Conservation (phyloP, 805 yeast genomes). For the Candida pini region DNA sequence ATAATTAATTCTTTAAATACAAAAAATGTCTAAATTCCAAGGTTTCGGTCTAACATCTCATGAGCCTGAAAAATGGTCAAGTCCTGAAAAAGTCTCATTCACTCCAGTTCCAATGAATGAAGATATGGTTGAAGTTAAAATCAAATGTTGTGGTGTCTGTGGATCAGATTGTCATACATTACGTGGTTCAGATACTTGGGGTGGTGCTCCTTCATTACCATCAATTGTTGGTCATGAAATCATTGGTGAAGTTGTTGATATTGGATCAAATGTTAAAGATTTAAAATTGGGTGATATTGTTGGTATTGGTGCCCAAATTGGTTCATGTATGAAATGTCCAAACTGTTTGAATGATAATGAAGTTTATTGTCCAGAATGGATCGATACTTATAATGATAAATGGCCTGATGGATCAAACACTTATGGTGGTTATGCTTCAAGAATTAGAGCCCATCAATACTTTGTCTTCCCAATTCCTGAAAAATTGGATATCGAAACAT, state of each 20-base stretch:
- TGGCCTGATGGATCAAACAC: slow-evolving; percentile 33
- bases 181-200: slow-evolving; percentile 39
- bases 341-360: slow-evolving; percentile 36
- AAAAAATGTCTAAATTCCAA: slow-evolving; percentile 23
- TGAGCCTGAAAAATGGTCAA: slow-evolving; percentile 32
- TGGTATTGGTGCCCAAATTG: slow-evolving; percentile 41
- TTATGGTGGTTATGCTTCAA: slow-evolving; percentile 43
- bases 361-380: slow-evolving; percentile 38
- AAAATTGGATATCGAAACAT: slow-evolving; percentile 33
- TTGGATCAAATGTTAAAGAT: slow-evolving; percentile 30
- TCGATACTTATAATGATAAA: slow-evolving; percentile 36
- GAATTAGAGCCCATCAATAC: slow-evolving; percentile 41
- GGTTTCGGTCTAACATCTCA: slow-evolving; percentile 30
- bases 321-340: slow-evolving; percentile 32
- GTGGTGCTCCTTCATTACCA: slow-evolving; percentile 31
- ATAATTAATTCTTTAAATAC: no score
- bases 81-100: slow-evolving; percentile 23
- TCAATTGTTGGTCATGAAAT: slow-evolving; percentile 50
- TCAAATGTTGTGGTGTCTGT: slow-evolving; percentile 62
- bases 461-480: slow-evolving; percentile 43
- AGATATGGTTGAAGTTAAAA: slow-evolving; percentile 46
- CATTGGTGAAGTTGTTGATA: slow-evolving; percentile 35
- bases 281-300: slow-evolving; percentile 40
- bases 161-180: slow-evolving; percentile 57
- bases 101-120: slow-evolving; percentile 33